phyloP scores from a whole-genome alignment of 1,284 basidiomycete species.

The Boletus semigastroideus region DNA sequence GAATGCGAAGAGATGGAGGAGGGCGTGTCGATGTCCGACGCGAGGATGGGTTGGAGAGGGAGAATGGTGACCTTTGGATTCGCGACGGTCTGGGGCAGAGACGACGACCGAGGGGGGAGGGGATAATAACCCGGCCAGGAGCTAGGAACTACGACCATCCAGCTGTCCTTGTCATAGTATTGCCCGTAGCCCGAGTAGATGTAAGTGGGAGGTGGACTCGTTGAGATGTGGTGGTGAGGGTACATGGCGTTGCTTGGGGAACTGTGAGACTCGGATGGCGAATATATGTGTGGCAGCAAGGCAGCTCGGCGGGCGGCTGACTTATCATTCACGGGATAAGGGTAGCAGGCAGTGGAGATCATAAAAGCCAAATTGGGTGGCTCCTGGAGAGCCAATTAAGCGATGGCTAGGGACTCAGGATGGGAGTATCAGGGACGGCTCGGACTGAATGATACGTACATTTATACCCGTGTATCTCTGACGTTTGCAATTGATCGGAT shows the following conservation, averaged over 20 bases:
- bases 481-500: conserved; percentile 34
- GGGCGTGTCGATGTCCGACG: conserved; percentile 31
- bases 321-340: conserved; percentile 26
- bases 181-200: conserved; percentile 27
- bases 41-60: conserved; percentile 22
- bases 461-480: conserved; percentile 33
- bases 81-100: conserved; percentile 15
- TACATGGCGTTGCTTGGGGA: conserved; percentile 28
- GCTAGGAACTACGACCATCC: conserved; percentile 9
- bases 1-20: conserved; percentile 34
- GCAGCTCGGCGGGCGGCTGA: conserved; percentile 19
- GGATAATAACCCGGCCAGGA: conserved; percentile 27
- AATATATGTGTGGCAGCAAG: conserved; percentile 34
- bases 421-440: conserved; percentile 29
- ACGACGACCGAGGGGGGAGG: conserved; percentile 14
- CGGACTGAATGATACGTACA: conserved; percentile 23
- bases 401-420: conserved; percentile 16
- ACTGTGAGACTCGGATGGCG: conserved; percentile 23
- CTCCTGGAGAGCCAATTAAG: conserved; percentile 18
- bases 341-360: conserved; percentile 32
- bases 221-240: conserved; percentile 19
- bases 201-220: conserved; percentile 22
- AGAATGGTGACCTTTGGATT: conserved; percentile 32
- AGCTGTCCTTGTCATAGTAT: conserved; percentile 22
- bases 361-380: conserved; percentile 26